phyloP scores from a whole-genome alignment of 768 basidiomycete species.

The Dacryopinax spathularia region DNA sequence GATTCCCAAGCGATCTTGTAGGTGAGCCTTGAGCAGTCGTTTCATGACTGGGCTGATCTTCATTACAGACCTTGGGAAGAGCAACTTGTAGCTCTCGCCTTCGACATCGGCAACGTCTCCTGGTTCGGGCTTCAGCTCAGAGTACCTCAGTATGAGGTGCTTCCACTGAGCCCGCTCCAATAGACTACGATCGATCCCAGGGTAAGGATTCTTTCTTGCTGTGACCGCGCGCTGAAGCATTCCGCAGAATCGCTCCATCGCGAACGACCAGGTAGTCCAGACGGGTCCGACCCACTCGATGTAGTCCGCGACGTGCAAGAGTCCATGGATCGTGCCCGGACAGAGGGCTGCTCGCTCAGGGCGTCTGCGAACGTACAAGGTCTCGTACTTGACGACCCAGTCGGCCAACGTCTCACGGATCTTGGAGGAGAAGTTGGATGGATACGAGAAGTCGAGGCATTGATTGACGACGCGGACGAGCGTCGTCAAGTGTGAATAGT shows the following conservation, averaged over 20 bases:
- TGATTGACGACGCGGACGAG: neutral
- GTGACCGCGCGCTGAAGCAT: conserved; percentile 17
- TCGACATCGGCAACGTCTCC: too few species aligned
- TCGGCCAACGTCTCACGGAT: neutral
- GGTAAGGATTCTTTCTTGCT: conserved; percentile 20
- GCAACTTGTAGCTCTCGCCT: too few species aligned
- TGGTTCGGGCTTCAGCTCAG: too few species aligned
- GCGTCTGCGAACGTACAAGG: conserved; percentile 17
- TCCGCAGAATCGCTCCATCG: conserved; percentile 27
- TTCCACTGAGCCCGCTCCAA: conserved; percentile 20
- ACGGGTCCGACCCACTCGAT: conserved; percentile 24
- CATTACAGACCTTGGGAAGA: too few species aligned
- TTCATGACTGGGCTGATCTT: too few species aligned
- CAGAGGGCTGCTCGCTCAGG: conserved; percentile 12
- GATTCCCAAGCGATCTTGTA: too few species aligned
- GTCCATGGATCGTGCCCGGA: conserved; percentile 23
- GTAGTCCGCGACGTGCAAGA: conserved; percentile 23
- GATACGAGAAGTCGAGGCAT: neutral
- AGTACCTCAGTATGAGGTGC: too few species aligned
- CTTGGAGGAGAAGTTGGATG: neutral
- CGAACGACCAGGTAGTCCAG: conserved; percentile 27
- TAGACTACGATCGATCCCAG: conserved; percentile 18
- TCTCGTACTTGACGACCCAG: conserved; percentile 24
- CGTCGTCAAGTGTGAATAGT: too few species aligned
- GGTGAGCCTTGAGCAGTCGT: too few species aligned